These are phyloP conservation scores for Nemania sp. DNA, from an alignment of 2,329 filamentous ascomycete genomes.

Conservation along the genomic window DNA sequence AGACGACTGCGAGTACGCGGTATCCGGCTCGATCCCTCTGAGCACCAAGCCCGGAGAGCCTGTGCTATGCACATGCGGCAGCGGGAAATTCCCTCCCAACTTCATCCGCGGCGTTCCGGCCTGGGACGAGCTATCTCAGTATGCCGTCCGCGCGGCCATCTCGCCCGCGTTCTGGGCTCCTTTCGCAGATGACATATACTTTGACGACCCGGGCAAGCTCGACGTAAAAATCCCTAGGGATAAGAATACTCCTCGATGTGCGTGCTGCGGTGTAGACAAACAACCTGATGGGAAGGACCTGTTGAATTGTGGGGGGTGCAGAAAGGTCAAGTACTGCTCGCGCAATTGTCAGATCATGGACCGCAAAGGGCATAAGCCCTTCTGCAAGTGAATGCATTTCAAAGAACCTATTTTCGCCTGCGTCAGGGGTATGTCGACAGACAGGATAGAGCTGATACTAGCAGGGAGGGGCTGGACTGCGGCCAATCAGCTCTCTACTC, in stretches of 20 bases:
- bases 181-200: slow-evolving; percentile 13
- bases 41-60: too few relatives aligned
- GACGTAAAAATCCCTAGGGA: too few relatives aligned
- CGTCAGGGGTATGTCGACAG: too few relatives aligned
- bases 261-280: slow-evolving; percentile 5
- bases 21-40: slow-evolving; percentile 43
- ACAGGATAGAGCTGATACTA: too few relatives aligned
- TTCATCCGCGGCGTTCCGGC: slow-evolving; percentile 46
- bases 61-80: slow-evolving; percentile 50
- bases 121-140: slow-evolving; percentile 45
- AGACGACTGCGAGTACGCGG: slow-evolving; percentile 48
- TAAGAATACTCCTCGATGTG: neutral
- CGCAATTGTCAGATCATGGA: slow-evolving; percentile 33
- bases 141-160: slow-evolving; percentile 60
- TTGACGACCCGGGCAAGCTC: neutral
- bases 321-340: slow-evolving; percentile 33
- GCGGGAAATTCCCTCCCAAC: slow-evolving; percentile 46
- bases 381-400: slow-evolving; percentile 18
- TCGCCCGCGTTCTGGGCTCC: slow-evolving; percentile 56
- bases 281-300: slow-evolving; percentile 3
- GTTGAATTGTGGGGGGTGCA: slow-evolving; percentile 31
- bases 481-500: too few relatives aligned
- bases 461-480: too few relatives aligned
- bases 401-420: too few relatives aligned
- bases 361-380: slow-evolving; percentile 35